Conservation (phyloP, 768 basidiomycete genomes). For the Tylopilus intermedius region DNA sequence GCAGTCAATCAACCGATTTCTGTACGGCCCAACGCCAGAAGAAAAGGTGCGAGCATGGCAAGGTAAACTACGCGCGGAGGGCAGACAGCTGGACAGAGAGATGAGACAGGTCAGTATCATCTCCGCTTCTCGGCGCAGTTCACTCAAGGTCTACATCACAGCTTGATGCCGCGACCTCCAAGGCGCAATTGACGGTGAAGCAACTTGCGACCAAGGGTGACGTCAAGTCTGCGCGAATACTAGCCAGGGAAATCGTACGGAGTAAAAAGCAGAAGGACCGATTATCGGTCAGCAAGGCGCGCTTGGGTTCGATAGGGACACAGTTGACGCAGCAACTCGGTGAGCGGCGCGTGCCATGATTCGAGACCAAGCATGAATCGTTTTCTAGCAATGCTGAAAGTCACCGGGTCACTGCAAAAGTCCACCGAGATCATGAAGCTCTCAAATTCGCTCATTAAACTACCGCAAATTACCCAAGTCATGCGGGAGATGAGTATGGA, state of each 20-base stretch:
- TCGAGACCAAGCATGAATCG: not conserved
- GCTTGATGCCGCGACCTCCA: constrained; percentile 79
- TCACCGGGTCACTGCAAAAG: constrained; percentile 96
- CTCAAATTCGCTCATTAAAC: constrained; percentile 85
- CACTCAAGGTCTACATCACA: constrained; percentile 30
- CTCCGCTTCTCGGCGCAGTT: constrained; percentile 8
- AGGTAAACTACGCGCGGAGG: constrained; percentile 73
- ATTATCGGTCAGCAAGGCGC: constrained; percentile 87
- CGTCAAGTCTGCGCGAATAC: constrained; percentile 84
- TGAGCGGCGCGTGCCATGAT: constrained; percentile 36
- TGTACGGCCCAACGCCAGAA: constrained; percentile 95
- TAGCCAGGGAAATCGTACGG: constrained; percentile 91
- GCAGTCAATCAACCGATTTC: constrained; percentile 86
- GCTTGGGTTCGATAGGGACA: constrained; percentile 82
- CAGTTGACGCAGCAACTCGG: constrained; percentile 91
- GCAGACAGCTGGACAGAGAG: constrained; percentile 84
- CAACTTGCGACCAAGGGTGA: constrained; percentile 89
- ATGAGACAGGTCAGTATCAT: constrained; percentile 78
- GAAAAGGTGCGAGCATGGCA: constrained; percentile 94
- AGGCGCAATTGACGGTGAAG: constrained; percentile 77
- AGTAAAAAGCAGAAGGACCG: constrained; percentile 93
- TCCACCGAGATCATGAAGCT: constrained; percentile 99
- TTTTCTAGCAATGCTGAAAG: constrained; percentile 82
- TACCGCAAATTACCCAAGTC: constrained; percentile 85
- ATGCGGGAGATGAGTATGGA: constrained; percentile 99